These are phyloP conservation scores for Euphorbia celastroides DNA, from an alignment of 441 rosid genomes.

Conservation along the genomic window DNA sequence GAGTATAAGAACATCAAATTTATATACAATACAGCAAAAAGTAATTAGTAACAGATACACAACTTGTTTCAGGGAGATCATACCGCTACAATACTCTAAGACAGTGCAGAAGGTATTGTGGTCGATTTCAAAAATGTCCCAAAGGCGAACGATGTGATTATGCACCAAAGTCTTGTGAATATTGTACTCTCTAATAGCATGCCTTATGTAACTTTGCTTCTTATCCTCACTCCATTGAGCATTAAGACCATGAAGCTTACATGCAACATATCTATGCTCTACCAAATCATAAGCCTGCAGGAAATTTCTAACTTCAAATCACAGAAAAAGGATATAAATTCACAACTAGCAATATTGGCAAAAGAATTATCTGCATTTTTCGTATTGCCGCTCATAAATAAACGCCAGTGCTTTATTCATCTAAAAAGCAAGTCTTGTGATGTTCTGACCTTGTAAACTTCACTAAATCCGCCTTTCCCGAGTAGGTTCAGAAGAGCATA, in stretches of 20 bases:
- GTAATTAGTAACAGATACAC: conserved; percentile 9
- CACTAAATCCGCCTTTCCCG: conserved; percentile 99
- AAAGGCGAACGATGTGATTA: conserved; percentile 94
- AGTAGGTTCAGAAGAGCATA: conserved; percentile 96
- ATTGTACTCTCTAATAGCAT: conserved; percentile 91
- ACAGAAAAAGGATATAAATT: conserved; percentile 52
- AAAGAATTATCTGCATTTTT: conserved; percentile 26
- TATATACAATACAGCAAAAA: conserved; percentile 1
- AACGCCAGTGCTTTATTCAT: not conserved
- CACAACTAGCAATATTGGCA: conserved; percentile 58
- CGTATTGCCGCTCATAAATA: conserved; percentile 16
- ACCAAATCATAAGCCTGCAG: conserved; percentile 98
- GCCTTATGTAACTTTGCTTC: conserved; percentile 96
- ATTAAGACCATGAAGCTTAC: conserved; percentile 98
- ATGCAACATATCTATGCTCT: conserved; percentile 94
- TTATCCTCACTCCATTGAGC: conserved; percentile 99
- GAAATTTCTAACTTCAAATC: conserved; percentile 65
- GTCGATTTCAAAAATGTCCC: conserved; percentile 99
- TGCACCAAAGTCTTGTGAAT: conserved; percentile 98
- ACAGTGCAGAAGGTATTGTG: conserved; percentile 97
- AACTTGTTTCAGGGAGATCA: conserved; percentile 11
- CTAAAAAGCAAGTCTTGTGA: conserved; percentile 4
- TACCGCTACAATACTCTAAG: conserved; percentile 97
- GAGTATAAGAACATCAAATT: conserved; percentile 18
- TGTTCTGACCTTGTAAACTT: conserved; percentile 96